Evolutionary conservation across 164 flowering plant genomes (phyloP).

Genomic region (Echeveria elegans): DNA sequence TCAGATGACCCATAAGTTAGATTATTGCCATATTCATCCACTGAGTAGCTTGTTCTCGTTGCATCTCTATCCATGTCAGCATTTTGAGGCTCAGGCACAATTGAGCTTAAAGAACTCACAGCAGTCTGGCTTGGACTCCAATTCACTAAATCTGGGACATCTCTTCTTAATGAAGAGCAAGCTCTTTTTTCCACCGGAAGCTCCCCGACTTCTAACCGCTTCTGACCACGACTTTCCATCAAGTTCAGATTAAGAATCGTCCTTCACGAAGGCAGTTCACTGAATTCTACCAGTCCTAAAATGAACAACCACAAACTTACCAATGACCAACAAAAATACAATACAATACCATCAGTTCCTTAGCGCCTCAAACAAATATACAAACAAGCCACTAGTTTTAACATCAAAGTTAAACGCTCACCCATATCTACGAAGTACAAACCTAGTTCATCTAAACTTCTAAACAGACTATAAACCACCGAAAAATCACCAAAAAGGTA

Average conservation of each 20-base stretch:
- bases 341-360: background rate
- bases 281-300: too few species aligned
- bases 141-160: background rate
- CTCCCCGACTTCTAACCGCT: conserved; percentile 55
- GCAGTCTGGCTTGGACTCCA: conserved; percentile 11
- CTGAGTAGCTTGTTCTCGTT: conserved; percentile 49
- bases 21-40: too few species aligned
- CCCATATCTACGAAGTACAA: too few species aligned
- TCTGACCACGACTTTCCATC: conserved; percentile 75
- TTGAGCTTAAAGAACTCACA: conserved; percentile 15
- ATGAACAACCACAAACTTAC: background rate
- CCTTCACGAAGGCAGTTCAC: background rate
- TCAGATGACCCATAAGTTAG: conserved; percentile 56
- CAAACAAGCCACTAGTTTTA: background rate
- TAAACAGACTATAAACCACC: background rate
- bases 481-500: background rate
- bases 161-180: conserved; percentile 37
- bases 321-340: background rate
- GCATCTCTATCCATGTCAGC: conserved; percentile 59
- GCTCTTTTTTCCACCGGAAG: conserved; percentile 80
- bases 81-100: conserved; percentile 14
- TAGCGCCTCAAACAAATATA: background rate
- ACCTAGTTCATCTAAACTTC: background rate
- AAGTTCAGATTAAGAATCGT: background rate
- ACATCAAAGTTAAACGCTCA: background rate